Conservation (phyloP, 768 basidiomycete species). For the Hydnomerulius pinastri region DNA sequence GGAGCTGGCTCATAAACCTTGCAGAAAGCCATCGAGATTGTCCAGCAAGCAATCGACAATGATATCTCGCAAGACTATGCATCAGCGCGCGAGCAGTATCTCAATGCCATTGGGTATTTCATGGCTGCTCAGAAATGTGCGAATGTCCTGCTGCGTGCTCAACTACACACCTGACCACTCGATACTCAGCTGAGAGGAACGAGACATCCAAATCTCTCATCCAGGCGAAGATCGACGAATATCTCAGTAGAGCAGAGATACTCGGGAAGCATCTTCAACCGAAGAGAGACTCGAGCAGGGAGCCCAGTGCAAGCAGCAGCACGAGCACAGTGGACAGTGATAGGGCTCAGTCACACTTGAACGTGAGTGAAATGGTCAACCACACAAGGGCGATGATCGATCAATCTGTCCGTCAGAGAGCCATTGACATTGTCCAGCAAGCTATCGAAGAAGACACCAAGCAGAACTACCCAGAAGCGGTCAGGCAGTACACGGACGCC, state of each 20-base stretch:
- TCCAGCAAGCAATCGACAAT: conserved; percentile 86
- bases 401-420: conserved; percentile 52
- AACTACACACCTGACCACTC: too few relatives aligned
- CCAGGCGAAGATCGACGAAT: conserved; percentile 19
- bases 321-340: conserved; percentile 12
- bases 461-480: conserved; percentile 91
- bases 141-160: too few relatives aligned
- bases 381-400: background rate
- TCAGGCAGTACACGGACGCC: conserved; percentile 88
- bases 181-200: conserved; percentile 18
- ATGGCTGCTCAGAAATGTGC: conserved; percentile 92
- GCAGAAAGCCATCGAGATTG: conserved; percentile 81
- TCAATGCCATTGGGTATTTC: conserved; percentile 94
- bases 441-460: conserved; percentile 89
- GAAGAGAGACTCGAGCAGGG: too few relatives aligned
- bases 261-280: conserved; percentile 1
- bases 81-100: conserved; percentile 92
- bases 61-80: conserved; percentile 89
- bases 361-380: conserved; percentile 8
- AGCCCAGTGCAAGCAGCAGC: too few relatives aligned
- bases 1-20: too few relatives aligned
- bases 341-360: too few relatives aligned
- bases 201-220: conserved; percentile 19
- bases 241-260: conserved; percentile 16
- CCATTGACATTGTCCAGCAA: conserved; percentile 84